phyloP scores from a whole-genome alignment of 2,329 filamentous ascomycete species.

The Aspergillus viridinutans region DNA sequence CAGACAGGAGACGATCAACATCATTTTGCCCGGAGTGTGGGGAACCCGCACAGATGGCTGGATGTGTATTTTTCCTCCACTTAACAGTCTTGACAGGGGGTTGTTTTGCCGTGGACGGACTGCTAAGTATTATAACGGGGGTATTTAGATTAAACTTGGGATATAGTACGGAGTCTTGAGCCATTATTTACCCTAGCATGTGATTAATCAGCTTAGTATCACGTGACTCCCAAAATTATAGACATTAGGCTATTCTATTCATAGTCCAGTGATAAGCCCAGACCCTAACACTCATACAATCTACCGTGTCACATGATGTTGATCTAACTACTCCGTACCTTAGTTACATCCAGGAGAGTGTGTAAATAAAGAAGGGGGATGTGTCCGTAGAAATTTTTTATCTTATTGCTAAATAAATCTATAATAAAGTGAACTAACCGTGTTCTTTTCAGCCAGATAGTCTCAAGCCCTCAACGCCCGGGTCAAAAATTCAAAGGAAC shows the following conservation, averaged over 20 bases:
- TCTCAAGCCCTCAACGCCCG: background rate
- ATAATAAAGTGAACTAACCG: background rate
- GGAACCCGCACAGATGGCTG: background rate
- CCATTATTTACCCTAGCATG: too few species aligned
- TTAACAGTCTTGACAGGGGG: constrained; percentile 1
- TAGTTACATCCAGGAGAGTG: too few species aligned
- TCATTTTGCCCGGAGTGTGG: background rate
- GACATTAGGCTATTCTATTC: too few species aligned
- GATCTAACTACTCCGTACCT: too few species aligned
- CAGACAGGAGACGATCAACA: background rate
- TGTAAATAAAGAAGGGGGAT: too few species aligned
- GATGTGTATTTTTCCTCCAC: constrained; percentile 8
- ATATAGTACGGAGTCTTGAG: background rate
- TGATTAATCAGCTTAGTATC: too few species aligned
- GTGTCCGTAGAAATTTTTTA: background rate
- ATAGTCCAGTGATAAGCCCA: too few species aligned
- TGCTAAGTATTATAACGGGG: background rate
- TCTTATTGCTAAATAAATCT: background rate
- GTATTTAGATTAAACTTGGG: background rate
- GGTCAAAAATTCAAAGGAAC: background rate
- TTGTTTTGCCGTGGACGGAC: constrained; percentile 1
- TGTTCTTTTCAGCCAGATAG: background rate
- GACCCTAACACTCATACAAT: too few species aligned
- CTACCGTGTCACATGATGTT: too few species aligned
- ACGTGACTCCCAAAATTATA: too few species aligned